Evolutionary conservation across 768 basidiomycete species (phyloP).

Genomic region (Rubroboletus pulcherrimus): DNA sequence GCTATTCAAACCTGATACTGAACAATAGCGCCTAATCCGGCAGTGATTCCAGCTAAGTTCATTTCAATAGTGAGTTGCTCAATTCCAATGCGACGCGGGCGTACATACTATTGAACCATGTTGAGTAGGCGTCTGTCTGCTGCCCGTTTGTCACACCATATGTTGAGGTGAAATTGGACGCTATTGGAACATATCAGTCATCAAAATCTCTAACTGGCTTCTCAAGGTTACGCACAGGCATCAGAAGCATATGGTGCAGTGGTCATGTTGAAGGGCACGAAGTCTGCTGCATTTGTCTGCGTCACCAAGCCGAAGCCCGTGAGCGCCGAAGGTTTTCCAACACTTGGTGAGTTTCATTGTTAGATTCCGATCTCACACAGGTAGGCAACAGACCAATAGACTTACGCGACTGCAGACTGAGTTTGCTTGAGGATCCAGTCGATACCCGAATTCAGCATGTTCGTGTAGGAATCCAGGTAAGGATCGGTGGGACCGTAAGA

Average conservation of each 20-base stretch:
- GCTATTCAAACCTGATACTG: conserved; percentile 29
- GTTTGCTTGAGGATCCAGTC: conserved; percentile 56
- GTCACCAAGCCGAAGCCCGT: conserved; percentile 64
- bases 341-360: conserved; percentile 31
- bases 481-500: conserved; percentile 49
- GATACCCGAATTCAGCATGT: conserved; percentile 46
- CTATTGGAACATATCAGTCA: conserved; percentile 9
- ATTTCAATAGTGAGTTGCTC: conserved; percentile 3
- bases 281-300: conserved; percentile 45
- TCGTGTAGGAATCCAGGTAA: conserved; percentile 47
- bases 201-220: not conserved
- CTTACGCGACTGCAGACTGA: conserved; percentile 42
- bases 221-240: conserved; percentile 18
- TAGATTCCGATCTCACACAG: not conserved
- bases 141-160: conserved; percentile 53
- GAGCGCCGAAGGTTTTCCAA: conserved; percentile 51
- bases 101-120: conserved; percentile 50
- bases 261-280: conserved; percentile 60
- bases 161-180: conserved; percentile 25
- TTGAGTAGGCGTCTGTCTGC: conserved; percentile 48
- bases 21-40: conserved; percentile 30
- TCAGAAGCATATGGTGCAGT: conserved; percentile 40
- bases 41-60: conserved; percentile 37
- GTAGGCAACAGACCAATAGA: conserved; percentile 10
- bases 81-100: not conserved